Evolutionary conservation across 257 asterid species (phyloP).

Genomic region (Petunia axillaris): DNA sequence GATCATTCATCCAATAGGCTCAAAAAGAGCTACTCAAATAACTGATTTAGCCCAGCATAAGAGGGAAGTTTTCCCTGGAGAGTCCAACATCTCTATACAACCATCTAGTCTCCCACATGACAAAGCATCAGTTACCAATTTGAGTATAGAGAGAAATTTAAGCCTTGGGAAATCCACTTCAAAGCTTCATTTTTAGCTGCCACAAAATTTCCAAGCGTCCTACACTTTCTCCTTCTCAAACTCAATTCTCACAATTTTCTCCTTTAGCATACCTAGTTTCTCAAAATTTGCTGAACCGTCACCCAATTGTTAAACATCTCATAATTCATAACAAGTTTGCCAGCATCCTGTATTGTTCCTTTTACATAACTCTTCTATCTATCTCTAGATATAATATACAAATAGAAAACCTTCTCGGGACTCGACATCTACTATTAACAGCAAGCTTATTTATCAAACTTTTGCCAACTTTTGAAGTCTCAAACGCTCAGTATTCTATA

Average conservation of each 20-base stretch:
- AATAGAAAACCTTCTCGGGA: not conserved
- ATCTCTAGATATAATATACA: not conserved
- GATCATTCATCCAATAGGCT: not conserved
- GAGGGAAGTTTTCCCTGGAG: not conserved
- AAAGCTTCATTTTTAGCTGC: not conserved
- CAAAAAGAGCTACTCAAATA: not conserved
- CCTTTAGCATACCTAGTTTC: not conserved
- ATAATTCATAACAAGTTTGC: not conserved
- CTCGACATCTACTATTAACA: not conserved
- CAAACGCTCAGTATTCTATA: not conserved
- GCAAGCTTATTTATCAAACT: conserved; percentile 9
- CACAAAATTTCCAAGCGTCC: not conserved
- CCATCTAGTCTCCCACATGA: not conserved
- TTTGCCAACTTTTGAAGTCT: conserved; percentile 3
- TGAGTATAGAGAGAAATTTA: not conserved
- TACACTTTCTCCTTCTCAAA: not conserved
- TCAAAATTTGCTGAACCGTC: not conserved
- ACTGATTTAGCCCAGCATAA: not conserved
- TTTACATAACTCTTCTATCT: not conserved
- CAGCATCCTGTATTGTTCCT: conserved; percentile 11
- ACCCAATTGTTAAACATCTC: not conserved
- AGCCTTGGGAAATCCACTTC: not conserved
- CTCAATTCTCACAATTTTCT: not conserved
- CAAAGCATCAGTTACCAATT: not conserved
- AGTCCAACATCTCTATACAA: not conserved